These are phyloP conservation scores for Tephrocybe sp. DNA, from an alignment of 768 basidiomycete species.

Conservation along the genomic window DNA sequence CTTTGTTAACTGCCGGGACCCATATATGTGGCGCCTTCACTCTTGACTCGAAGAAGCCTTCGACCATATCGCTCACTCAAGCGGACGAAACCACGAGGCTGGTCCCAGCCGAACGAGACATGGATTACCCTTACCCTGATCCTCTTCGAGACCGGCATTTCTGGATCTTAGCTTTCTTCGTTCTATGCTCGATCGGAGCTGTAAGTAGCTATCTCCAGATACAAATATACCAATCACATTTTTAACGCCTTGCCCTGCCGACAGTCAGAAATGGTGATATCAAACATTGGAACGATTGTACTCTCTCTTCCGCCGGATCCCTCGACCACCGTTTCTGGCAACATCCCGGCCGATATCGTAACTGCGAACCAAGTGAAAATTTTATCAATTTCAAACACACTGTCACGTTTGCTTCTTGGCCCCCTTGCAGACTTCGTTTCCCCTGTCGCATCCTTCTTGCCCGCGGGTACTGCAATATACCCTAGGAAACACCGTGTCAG, in stretches of 20 bases:
- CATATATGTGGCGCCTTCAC: conserved; percentile 54
- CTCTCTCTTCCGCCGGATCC: conserved; percentile 51
- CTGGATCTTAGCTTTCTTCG: conserved; percentile 57
- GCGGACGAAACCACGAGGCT: conserved; percentile 33
- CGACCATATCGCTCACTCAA: background rate
- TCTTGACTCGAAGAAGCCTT: conserved; percentile 24
- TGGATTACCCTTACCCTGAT: conserved; percentile 25
- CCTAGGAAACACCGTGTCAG: conserved; percentile 55
- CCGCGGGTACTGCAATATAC: conserved; percentile 32
- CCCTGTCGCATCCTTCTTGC: conserved; percentile 49
- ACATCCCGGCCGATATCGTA: conserved; percentile 29
- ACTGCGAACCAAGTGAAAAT: conserved; percentile 67
- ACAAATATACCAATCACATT: background rate
- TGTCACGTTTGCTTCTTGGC: conserved; percentile 65
- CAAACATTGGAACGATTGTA: conserved; percentile 77
- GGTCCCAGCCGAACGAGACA: conserved; percentile 14
- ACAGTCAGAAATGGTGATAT: conserved; percentile 79
- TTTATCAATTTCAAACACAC: conserved; percentile 68
- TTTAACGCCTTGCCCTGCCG: conserved; percentile 1
- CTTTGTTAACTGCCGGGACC: conserved; percentile 47
- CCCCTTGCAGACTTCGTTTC: conserved; percentile 72
- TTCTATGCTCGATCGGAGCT: conserved; percentile 58
- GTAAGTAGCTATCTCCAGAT: conserved; percentile 39
- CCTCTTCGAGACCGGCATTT: conserved; percentile 57
- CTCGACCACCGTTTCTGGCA: conserved; percentile 10